Percentiles rank a stretch among this genome's conserved stretches.
Evolutionary conservation across 148 eudicot genomes (phyloP).

Genomic region (Nyssa sinensis): DNA sequence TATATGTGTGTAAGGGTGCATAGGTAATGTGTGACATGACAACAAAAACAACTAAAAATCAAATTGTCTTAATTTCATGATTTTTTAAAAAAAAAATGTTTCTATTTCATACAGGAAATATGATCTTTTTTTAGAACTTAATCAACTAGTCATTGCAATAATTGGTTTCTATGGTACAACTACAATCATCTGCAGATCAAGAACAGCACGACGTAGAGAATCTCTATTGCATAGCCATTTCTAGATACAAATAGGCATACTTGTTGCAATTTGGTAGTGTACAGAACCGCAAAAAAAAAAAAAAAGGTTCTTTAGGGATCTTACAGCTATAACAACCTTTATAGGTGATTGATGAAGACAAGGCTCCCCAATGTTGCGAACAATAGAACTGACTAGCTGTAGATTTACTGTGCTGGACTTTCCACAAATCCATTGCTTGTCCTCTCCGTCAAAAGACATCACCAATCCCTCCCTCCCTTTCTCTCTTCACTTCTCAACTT

Average conservation of each 20-base stretch:
- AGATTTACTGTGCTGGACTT: conserved; percentile 58
- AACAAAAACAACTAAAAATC: neutral
- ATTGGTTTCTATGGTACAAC: neutral
- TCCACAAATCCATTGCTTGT: conserved; percentile 81
- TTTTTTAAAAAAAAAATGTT: too few species aligned
- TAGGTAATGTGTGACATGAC: neutral
- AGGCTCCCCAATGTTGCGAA: conserved; percentile 93
- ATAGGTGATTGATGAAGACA: conserved; percentile 83
- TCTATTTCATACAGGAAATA: neutral
- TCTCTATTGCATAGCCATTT: neutral
- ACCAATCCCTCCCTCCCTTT: conserved; percentile 31
- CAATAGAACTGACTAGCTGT: conserved; percentile 71
- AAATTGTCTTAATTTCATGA: neutral
- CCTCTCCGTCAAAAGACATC: conserved; percentile 70
- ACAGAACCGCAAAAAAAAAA: neutral
- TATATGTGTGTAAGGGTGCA: neutral
- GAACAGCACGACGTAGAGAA: neutral
- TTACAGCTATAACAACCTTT: conserved; percentile 70
- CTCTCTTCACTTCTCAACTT: neutral
- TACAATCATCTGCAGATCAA: neutral
- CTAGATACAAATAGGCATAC: neutral
- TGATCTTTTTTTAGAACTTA: neutral
- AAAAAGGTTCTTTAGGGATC: conserved; percentile 16
- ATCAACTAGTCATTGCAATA: neutral
- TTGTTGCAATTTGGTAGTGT: neutral